Percentiles rank a stretch among this genome's conserved stretches.
These are phyloP conservation scores for Phaffia australis DNA, from an alignment of 768 basidiomycete species.

Conservation along the genomic window DNA sequence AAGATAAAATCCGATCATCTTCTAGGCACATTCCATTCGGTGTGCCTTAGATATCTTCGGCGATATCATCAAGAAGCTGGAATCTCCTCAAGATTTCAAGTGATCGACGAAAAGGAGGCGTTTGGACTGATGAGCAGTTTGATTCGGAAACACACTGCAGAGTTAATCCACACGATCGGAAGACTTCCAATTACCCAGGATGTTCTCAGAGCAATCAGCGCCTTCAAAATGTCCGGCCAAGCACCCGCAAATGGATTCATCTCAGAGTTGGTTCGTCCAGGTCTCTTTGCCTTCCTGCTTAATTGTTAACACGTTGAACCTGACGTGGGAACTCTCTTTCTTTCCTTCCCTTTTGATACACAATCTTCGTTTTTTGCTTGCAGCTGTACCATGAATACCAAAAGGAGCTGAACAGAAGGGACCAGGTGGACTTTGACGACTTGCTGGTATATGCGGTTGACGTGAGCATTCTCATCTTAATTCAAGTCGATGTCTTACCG, in stretches of 20 bases:
- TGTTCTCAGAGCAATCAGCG: slow-evolving; percentile 46
- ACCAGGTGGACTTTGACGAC: slow-evolving; percentile 81
- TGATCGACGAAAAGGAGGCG: slow-evolving; percentile 50
- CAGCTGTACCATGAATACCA: slow-evolving; percentile 60
- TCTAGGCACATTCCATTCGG: slow-evolving; percentile 68
- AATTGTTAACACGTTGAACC: neutral
- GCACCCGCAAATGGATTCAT: slow-evolving; percentile 28
- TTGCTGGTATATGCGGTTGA: slow-evolving; percentile 60
- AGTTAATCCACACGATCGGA: neutral
- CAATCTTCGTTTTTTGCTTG: neutral
- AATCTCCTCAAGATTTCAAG: slow-evolving; percentile 47
- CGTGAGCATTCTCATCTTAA: slow-evolving; percentile 33
- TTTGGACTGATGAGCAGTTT: slow-evolving; percentile 36
- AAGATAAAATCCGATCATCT: neutral
- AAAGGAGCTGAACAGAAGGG: slow-evolving; percentile 48
- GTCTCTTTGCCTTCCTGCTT: slow-evolving; percentile 27
- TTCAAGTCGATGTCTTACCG: neutral
- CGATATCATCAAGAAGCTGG: slow-evolving; percentile 52
- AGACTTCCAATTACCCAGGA: slow-evolving; percentile 48
- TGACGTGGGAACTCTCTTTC: slow-evolving; percentile 32
- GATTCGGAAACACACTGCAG: neutral
- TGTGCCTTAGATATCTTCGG: slow-evolving; percentile 52
- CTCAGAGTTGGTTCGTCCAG: slow-evolving; percentile 28
- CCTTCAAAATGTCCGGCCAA: slow-evolving; percentile 1
- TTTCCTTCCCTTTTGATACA: too few relatives aligned